Evolutionary conservation across 108 stramenopile genomes (phyloP).

Genomic region (Epipyxis sp.): DNA sequence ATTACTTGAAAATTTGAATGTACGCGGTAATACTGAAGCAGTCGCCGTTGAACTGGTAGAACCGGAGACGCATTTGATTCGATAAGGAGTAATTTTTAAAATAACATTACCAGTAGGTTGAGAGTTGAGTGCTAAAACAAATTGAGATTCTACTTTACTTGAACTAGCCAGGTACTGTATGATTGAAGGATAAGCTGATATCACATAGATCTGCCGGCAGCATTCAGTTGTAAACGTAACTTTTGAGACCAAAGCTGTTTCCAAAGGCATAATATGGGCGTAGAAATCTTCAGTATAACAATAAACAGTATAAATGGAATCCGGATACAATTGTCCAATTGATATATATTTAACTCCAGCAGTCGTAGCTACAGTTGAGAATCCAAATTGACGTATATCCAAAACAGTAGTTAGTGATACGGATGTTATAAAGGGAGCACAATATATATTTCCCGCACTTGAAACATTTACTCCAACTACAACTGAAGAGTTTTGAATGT

Average conservation of each 20-base stretch:
- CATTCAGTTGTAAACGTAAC: background rate
- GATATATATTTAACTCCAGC: background rate
- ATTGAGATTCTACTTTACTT: background rate
- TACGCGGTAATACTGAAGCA: background rate
- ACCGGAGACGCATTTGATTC: background rate
- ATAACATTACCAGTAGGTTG: background rate
- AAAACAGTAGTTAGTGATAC: background rate
- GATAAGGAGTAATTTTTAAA: background rate
- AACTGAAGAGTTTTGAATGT: background rate
- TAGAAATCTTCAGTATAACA: constrained; percentile 4
- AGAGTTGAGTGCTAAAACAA: background rate
- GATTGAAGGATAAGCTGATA: background rate
- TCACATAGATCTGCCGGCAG: background rate
- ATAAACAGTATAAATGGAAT: background rate
- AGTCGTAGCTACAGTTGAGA: background rate
- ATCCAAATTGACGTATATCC: background rate
- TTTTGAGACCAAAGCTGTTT: background rate
- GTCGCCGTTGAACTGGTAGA: background rate
- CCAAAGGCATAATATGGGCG: background rate
- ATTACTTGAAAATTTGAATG: background rate
- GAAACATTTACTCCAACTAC: background rate
- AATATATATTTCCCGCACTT: background rate
- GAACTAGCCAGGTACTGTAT: background rate
- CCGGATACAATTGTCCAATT: background rate
- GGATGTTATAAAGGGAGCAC: background rate